A percentile compares a stretch with the other conserved stretches of the same genome.
phyloP scores from a whole-genome alignment of 1,139 yeast species.

The Candida mesenterica region DNA sequence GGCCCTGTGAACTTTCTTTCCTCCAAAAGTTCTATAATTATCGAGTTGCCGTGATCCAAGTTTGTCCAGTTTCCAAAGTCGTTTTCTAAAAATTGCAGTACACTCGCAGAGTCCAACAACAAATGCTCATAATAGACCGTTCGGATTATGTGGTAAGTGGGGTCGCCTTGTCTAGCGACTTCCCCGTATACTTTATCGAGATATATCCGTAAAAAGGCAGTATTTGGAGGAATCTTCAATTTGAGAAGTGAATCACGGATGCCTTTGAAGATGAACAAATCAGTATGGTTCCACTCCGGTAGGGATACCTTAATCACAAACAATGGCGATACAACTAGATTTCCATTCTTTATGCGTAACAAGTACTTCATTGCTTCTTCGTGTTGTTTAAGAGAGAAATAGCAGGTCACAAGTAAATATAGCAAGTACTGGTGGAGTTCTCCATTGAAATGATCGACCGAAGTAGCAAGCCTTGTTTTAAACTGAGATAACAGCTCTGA shows the following conservation, averaged over 20 bases:
- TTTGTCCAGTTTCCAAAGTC: constrained; percentile 13
- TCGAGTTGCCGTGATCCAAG: constrained; percentile 4
- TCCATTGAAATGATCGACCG: constrained; percentile 10
- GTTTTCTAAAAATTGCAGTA: constrained; percentile 6
- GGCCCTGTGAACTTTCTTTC: constrained; percentile 3
- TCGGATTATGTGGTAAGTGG: constrained; percentile 7
- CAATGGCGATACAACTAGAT: constrained; percentile 16
- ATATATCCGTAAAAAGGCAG: constrained; percentile 8
- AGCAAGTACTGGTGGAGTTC: constrained; percentile 14
- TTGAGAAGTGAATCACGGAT: constrained; percentile 4
- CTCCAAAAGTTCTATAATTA: constrained; percentile 7
- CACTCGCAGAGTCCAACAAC: constrained; percentile 1
- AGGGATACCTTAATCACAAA: constrained; percentile 14
- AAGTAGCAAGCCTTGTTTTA: constrained; percentile 6
- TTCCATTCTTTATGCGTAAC: constrained; percentile 13
- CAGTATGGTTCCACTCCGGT: constrained; percentile 3
- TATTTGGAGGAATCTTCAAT: constrained; percentile 5
- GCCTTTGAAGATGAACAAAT: constrained; percentile 9
- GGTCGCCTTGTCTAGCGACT: constrained; percentile 5
- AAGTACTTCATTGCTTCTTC: constrained; percentile 12
- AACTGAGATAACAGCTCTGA: background rate
- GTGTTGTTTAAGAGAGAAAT: constrained; percentile 8
- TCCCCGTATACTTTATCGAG: constrained; percentile 12
- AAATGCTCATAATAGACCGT: constrained; percentile 7
- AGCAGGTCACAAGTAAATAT: constrained; percentile 11